Percentiles rank a stretch among this genome's conserved stretches.
Evolutionary conservation across 257 asterid species (phyloP).

Genomic region (Capsicum pubescens): DNA sequence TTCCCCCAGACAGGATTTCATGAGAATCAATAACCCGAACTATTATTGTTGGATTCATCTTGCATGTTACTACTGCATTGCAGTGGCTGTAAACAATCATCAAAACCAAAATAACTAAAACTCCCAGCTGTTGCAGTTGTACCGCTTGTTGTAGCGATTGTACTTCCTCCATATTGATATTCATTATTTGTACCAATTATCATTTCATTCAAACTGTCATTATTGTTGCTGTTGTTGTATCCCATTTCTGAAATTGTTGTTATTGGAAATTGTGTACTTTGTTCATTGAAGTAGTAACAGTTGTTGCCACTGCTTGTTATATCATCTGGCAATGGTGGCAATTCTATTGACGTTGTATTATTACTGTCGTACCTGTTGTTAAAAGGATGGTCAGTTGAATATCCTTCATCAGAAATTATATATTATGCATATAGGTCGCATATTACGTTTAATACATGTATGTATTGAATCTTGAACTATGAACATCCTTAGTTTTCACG

Average conservation of each 20-base stretch:
- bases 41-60: background rate
- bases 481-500: background rate
- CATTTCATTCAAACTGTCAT: background rate
- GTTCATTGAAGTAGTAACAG: conserved; percentile 17
- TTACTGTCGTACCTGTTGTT: background rate
- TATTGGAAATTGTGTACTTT: background rate
- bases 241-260: conserved; percentile 70
- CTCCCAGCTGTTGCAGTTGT: conserved; percentile 6
- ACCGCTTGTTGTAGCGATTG: conserved; percentile 1
- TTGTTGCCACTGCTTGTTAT: conserved; percentile 69
- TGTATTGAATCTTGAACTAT: too few species aligned
- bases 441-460: too few species aligned
- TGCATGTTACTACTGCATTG: background rate
- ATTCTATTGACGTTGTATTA: conserved; percentile 39
- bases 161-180: background rate
- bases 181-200: conserved; percentile 7
- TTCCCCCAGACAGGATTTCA: background rate
- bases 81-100: conserved; percentile 22
- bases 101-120: conserved; percentile 6
- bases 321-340: conserved; percentile 93
- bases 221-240: conserved; percentile 35
- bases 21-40: background rate
- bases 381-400: conserved; percentile 30
- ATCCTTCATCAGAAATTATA: background rate
- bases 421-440: background rate